Percentiles rank a stretch among this genome's conserved stretches.
Evolutionary conservation across 2,329 filamentous ascomycete species (phyloP).

Genomic region (Ophiostoma piceae): DNA sequence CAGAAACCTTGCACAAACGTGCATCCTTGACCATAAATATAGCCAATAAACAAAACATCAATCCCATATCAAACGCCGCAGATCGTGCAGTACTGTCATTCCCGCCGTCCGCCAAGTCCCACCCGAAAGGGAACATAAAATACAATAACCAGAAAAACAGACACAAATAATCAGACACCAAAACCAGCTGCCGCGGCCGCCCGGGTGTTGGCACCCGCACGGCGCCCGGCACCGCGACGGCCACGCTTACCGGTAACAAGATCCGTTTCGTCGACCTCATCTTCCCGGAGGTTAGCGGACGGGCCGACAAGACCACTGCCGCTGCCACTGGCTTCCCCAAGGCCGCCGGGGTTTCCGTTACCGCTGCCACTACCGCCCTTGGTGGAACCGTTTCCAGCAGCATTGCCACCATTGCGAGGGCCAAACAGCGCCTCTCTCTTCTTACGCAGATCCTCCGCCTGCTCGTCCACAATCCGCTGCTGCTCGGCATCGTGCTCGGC

Average conservation of each 20-base stretch:
- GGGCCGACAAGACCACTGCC: neutral
- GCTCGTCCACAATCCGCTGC: conserved; percentile 44
- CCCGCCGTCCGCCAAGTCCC: conserved; percentile 1
- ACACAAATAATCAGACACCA: conserved; percentile 22
- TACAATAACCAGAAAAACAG: neutral
- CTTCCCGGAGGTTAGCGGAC: conserved; percentile 18
- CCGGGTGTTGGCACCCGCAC: conserved; percentile 17
- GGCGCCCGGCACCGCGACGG: conserved; percentile 23
- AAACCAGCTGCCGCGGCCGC: conserved; percentile 26
- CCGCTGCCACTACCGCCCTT: neutral
- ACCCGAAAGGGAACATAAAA: neutral
- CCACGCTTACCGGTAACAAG: conserved; percentile 16
- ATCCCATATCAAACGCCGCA: neutral
- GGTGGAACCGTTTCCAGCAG: conserved; percentile 27
- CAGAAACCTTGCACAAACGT: neutral
- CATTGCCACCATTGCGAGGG: conserved; percentile 31
- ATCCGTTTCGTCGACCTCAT: conserved; percentile 29
- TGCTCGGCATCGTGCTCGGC: conserved; percentile 43
- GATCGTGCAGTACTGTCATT: neutral
- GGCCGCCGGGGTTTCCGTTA: neutral
- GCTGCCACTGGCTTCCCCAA: neutral
- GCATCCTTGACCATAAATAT: neutral
- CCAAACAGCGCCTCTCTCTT: conserved; percentile 47
- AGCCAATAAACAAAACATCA: neutral
- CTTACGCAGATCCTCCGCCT: conserved; percentile 44